Percentiles rank a stretch among this genome's conserved stretches.
phyloP scores from a whole-genome alignment of 2,329 filamentous ascomycete species.

The Herpomyces periplanetae region DNA sequence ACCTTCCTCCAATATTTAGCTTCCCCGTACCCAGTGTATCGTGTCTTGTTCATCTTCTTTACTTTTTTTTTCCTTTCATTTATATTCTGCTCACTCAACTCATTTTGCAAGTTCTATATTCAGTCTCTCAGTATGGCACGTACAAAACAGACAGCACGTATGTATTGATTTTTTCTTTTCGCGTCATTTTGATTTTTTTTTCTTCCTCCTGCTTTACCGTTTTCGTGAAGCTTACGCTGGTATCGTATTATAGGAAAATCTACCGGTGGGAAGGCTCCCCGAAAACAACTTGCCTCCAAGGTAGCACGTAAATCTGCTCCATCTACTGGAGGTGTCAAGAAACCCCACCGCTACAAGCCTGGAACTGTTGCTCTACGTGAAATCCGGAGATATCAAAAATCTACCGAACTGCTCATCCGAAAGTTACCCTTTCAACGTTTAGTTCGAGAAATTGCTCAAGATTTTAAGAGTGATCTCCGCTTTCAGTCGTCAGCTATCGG shows the following conservation, averaged over 20 bases:
- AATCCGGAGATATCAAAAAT: constrained; percentile 93
- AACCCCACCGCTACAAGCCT: constrained; percentile 26
- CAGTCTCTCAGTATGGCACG: too few species aligned
- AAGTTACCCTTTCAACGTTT: constrained; percentile 94
- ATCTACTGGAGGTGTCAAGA: constrained; percentile 86
- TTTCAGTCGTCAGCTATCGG: constrained; percentile 97
- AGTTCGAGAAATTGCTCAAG: constrained; percentile 80
- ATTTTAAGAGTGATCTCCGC: constrained; percentile 57
- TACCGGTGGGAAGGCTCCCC: constrained; percentile 28
- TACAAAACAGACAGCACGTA: constrained; percentile 16
- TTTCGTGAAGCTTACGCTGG: constrained; percentile 5
- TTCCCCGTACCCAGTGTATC: too few species aligned
- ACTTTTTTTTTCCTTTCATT: too few species aligned
- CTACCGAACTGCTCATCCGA: constrained; percentile 71
- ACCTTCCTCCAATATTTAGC: too few species aligned
- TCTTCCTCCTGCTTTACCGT: constrained; percentile 4
- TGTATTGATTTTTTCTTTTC: constrained; percentile 7
- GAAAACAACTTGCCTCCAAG: constrained; percentile 97
- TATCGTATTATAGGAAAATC: constrained; percentile 19
- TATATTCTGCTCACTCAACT: too few species aligned
- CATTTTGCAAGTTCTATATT: too few species aligned
- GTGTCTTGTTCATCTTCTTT: too few species aligned
- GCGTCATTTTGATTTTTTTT: constrained; percentile 2
- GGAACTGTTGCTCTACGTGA: constrained; percentile 87
- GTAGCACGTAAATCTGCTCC: constrained; percentile 91